Conservation (phyloP, 2,329 filamentous ascomycete species). For the Colletotrichum truncatum region DNA sequence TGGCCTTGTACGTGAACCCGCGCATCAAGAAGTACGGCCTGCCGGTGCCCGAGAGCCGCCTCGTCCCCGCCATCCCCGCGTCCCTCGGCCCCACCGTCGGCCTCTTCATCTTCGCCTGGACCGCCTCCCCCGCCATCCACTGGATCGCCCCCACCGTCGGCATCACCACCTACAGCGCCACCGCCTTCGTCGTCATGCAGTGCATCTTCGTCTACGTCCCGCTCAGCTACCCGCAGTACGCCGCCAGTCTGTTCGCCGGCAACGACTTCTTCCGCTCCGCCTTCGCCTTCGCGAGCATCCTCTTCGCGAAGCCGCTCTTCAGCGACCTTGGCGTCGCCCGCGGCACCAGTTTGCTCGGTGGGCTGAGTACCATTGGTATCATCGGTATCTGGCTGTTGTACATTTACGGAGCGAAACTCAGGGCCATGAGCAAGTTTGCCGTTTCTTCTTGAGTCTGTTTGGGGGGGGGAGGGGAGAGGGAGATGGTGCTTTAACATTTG, state of each 20-base stretch:
- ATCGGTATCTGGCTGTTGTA: slow-evolving; percentile 69
- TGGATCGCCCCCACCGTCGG: slow-evolving; percentile 67
- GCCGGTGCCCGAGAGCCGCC: slow-evolving; percentile 61
- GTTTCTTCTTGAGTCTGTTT: slow-evolving; percentile 39
- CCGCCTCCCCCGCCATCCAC: slow-evolving; percentile 57
- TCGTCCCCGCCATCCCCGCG: slow-evolving; percentile 63
- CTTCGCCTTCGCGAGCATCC: slow-evolving; percentile 66
- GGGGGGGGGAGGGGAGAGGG: too few relatives aligned
- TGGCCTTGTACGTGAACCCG: slow-evolving; percentile 60
- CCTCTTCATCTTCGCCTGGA: slow-evolving; percentile 71
- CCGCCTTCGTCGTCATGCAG: slow-evolving; percentile 65
- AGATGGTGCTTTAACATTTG: too few relatives aligned
- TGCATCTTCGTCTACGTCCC: slow-evolving; percentile 70
- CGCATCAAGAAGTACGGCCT: slow-evolving; percentile 58
- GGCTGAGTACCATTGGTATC: slow-evolving; percentile 61
- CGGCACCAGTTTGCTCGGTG: slow-evolving; percentile 66
- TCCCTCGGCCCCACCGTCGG: slow-evolving; percentile 64
- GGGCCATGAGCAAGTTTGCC: slow-evolving; percentile 67
- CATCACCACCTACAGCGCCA: slow-evolving; percentile 62
- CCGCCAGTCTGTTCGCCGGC: slow-evolving; percentile 67
- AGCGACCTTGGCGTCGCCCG: slow-evolving; percentile 65
- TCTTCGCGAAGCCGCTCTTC: slow-evolving; percentile 69
- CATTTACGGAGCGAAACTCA: slow-evolving; percentile 62
- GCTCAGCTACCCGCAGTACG: slow-evolving; percentile 63
- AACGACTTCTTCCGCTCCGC: slow-evolving; percentile 69